These are phyloP conservation scores for Lentinus polychrous DNA, from an alignment of 1,284 basidiomycete species.

Conservation along the genomic window DNA sequence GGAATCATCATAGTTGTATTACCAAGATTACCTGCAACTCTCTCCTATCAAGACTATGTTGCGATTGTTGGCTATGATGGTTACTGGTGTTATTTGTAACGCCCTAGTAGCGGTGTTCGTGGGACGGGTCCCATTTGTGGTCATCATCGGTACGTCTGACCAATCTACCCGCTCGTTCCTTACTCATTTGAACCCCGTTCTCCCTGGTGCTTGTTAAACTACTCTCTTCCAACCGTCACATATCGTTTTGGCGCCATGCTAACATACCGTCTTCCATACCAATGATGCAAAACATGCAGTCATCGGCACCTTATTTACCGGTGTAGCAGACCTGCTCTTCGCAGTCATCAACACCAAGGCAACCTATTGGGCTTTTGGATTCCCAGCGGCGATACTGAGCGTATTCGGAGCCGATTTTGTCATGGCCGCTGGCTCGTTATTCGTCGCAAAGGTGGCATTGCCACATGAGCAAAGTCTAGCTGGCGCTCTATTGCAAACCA, in stretches of 20 bases:
- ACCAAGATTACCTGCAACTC: constrained; percentile 53
- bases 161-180: not conserved
- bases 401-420: constrained; percentile 81
- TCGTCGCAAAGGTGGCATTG: constrained; percentile 62
- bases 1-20: constrained; percentile 43
- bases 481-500: constrained; percentile 71
- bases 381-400: constrained; percentile 67
- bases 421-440: constrained; percentile 68
- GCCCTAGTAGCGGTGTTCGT: constrained; percentile 59
- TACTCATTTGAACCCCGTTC: not conserved
- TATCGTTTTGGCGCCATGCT: not conserved
- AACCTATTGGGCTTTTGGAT: constrained; percentile 76
- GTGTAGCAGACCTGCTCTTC: constrained; percentile 61
- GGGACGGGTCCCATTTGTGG: constrained; percentile 45
- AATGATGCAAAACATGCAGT: constrained; percentile 29
- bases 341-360: constrained; percentile 56
- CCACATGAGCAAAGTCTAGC: constrained; percentile 76
- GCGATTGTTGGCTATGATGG: constrained; percentile 70
- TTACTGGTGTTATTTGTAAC: constrained; percentile 67
- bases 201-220: too few relatives aligned
- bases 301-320: constrained; percentile 55
- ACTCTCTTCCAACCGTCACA: too few relatives aligned
- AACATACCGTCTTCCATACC: not conserved
- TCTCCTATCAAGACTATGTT: constrained; percentile 66
- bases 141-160: constrained; percentile 43